Evolutionary conservation across 140 eudicot genomes (phyloP).

Genomic region (Anethum foeniculum): DNA sequence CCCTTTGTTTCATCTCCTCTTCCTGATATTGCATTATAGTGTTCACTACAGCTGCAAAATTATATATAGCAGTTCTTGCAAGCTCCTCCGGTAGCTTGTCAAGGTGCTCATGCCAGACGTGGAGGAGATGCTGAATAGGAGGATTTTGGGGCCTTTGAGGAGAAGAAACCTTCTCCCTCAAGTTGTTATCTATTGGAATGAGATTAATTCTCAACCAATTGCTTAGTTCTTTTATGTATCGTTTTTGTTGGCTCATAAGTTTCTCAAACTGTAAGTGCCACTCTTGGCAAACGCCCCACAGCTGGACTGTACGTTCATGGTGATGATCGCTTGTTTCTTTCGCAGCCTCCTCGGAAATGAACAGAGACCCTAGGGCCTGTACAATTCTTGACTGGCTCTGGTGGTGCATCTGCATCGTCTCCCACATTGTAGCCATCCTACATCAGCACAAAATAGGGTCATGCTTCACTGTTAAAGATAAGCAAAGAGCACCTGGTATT

Average conservation of each 20-base stretch:
- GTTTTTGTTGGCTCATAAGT: constrained; percentile 63
- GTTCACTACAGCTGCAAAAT: constrained; percentile 69
- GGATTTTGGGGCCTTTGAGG: constrained; percentile 77
- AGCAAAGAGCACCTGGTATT: background rate
- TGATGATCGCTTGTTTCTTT: constrained; percentile 79
- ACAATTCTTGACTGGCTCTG: constrained; percentile 49
- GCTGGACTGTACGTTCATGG: constrained; percentile 66
- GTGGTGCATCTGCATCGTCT: constrained; percentile 46
- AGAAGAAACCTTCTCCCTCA: constrained; percentile 79
- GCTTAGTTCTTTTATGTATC: constrained; percentile 55
- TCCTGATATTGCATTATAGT: constrained; percentile 64
- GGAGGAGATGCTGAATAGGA: constrained; percentile 57
- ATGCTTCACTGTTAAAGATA: background rate
- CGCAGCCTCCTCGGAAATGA: constrained; percentile 45
- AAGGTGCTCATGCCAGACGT: constrained; percentile 68
- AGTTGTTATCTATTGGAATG: constrained; percentile 78
- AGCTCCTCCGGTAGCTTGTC: constrained; percentile 95
- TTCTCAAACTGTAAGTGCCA: constrained; percentile 72
- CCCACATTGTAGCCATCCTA: constrained; percentile 98
- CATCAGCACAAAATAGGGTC: background rate
- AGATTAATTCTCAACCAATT: constrained; percentile 80
- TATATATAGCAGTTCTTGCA: constrained; percentile 59
- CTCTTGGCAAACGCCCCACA: constrained; percentile 54
- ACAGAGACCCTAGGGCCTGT: constrained; percentile 42
- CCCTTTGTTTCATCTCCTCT: constrained; percentile 67